Percentiles rank a stretch among this genome's conserved stretches.
Conservation (phyloP, 169 alveolate species). For the Plasmodium berghei region DNA sequence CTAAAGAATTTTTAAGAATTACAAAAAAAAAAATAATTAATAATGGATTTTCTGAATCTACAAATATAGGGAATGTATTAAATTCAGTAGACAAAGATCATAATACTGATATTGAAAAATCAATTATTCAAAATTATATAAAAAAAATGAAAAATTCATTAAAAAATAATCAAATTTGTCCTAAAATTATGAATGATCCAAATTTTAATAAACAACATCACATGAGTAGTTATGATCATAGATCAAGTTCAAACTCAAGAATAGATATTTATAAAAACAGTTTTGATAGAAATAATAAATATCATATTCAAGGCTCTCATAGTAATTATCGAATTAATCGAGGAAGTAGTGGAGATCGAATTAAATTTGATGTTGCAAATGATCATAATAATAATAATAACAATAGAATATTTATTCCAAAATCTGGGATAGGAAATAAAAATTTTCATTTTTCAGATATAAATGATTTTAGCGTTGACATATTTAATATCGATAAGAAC, state of each 20-base stretch:
- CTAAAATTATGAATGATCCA: neutral
- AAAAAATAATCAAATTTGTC: slow-evolving; percentile 2
- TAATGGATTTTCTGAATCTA: slow-evolving; percentile 31
- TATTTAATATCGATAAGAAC: slow-evolving; percentile 51
- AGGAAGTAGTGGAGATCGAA: neutral
- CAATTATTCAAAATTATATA: slow-evolving; percentile 45
- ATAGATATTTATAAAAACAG: slow-evolving; percentile 14
- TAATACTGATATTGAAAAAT: slow-evolving; percentile 53
- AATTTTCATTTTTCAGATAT: neutral
- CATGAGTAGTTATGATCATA: slow-evolving; percentile 23
- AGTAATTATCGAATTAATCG: slow-evolving; percentile 2
- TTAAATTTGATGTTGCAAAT: neutral
- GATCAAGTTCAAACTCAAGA: slow-evolving; percentile 7
- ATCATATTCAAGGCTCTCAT: slow-evolving; percentile 5
- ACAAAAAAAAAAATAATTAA: slow-evolving; percentile 60
- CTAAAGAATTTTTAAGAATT: slow-evolving; percentile 66
- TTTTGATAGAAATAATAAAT: slow-evolving; percentile 23
- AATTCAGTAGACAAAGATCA: slow-evolving; percentile 13
- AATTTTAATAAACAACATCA: slow-evolving; percentile 12
- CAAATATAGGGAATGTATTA: slow-evolving; percentile 7
- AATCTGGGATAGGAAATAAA: neutral
- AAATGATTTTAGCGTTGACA: slow-evolving; percentile 48
- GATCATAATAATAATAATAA: slow-evolving; percentile 3
- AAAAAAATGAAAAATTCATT: slow-evolving; percentile 48
- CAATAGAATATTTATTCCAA: slow-evolving; percentile 9